Percentiles rank a stretch among this genome's conserved stretches.
Evolutionary conservation across 768 basidiomycete genomes (phyloP).

Genomic region (Filobasidium floriforme): DNA sequence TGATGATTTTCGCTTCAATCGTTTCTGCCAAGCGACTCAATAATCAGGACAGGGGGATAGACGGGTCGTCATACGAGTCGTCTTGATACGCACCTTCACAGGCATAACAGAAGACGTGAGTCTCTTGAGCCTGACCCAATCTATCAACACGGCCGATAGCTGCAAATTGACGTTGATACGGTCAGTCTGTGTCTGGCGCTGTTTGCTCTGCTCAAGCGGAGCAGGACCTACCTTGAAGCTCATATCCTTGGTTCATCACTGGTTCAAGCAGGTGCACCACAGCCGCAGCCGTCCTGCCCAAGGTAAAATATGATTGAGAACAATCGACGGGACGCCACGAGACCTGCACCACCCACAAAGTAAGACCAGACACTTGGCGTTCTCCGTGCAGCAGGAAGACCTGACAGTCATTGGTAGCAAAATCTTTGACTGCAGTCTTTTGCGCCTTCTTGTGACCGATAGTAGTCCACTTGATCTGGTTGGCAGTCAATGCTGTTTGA

Average conservation of each 20-base stretch:
- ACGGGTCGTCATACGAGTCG: not conserved
- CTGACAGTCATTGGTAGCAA: slow-evolving; percentile 13
- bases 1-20: slow-evolving; percentile 21
- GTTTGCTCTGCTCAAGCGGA: not conserved
- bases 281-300: slow-evolving; percentile 15
- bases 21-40: slow-evolving; percentile 8
- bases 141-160: slow-evolving; percentile 23
- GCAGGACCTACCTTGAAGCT: slow-evolving; percentile 17
- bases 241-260: slow-evolving; percentile 21
- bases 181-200: not conserved
- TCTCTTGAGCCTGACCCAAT: slow-evolving; percentile 17
- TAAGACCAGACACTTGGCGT: slow-evolving; percentile 18
- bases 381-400: slow-evolving; percentile 23
- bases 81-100: not conserved
- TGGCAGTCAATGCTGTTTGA: slow-evolving; percentile 15
- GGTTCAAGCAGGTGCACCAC: slow-evolving; percentile 23
- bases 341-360: slow-evolving; percentile 8
- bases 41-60: not conserved
- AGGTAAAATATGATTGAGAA: not conserved
- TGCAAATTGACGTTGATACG: not conserved
- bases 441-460: not conserved
- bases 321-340: not conserved
- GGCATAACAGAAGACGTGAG: slow-evolving; percentile 19
- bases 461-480: slow-evolving; percentile 16
- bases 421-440: slow-evolving; percentile 6